Evolutionary conservation across 2,329 filamentous ascomycete genomes (phyloP).

Genomic region (Colletotrichum sidae): DNA sequence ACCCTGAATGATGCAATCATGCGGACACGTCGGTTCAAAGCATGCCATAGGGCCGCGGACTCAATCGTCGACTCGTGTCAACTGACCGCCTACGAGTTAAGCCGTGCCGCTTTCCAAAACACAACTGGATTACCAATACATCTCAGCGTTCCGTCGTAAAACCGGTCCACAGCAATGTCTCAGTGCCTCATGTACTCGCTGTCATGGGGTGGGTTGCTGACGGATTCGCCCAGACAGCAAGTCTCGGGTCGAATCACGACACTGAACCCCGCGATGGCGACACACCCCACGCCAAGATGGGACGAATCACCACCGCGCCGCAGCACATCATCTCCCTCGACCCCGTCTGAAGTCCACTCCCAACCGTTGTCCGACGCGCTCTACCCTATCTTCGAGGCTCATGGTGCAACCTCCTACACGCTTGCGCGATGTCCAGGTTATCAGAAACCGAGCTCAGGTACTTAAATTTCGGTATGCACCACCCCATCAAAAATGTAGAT

Average conservation of each 20-base stretch:
- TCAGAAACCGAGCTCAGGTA: conserved; percentile 19
- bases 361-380: conserved; percentile 6
- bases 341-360: conserved; percentile 11
- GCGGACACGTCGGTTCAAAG: too few species aligned
- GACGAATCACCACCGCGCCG: conserved; percentile 30
- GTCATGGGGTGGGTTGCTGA: background rate
- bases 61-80: background rate
- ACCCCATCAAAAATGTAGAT: background rate
- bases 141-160: too few species aligned
- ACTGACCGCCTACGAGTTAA: background rate
- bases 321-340: conserved; percentile 31
- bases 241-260: conserved; percentile 28
- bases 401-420: conserved; percentile 6
- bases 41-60: too few species aligned
- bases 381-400: conserved; percentile 7
- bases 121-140: conserved; percentile 13
- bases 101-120: too few species aligned
- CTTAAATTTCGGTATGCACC: conserved; percentile 30
- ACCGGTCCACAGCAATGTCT: conserved; percentile 3
- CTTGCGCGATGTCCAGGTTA: conserved; percentile 32
- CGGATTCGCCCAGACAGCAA: background rate
- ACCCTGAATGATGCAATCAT: too few species aligned
- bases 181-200: background rate
- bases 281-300: conserved; percentile 33
- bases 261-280: conserved; percentile 37